Evolutionary conservation across 306 rosid genomes (phyloP).

Genomic region (Castanea crenata): DNA sequence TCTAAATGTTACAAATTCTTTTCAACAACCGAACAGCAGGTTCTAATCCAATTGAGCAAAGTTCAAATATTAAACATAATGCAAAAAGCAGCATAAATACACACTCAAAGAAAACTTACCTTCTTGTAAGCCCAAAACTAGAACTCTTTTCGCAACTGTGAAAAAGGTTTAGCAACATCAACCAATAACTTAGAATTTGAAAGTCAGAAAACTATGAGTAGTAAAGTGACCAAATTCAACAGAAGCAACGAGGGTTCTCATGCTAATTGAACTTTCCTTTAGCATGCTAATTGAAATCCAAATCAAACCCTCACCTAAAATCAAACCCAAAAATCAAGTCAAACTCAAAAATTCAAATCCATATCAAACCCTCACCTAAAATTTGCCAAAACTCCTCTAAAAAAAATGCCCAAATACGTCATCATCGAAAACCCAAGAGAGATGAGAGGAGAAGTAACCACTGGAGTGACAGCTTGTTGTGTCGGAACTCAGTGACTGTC

Average conservation of each 20-base stretch:
- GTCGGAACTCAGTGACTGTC: too few relatives aligned
- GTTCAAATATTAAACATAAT: constrained; percentile 15
- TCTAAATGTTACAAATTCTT: neutral
- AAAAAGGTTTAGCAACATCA: constrained; percentile 26
- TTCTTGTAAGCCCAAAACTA: constrained; percentile 97
- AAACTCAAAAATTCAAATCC: too few relatives aligned
- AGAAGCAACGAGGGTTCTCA: neutral
- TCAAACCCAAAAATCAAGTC: too few relatives aligned
- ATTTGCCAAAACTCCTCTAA: too few relatives aligned
- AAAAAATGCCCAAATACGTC: too few relatives aligned
- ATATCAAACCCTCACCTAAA: too few relatives aligned
- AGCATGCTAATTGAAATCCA: neutral
- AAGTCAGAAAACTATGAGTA: neutral
- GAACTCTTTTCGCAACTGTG: constrained; percentile 82
- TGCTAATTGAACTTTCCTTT: too few relatives aligned
- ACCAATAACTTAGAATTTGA: neutral
- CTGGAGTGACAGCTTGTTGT: too few relatives aligned
- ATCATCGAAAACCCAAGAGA: too few relatives aligned
- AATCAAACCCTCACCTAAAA: too few relatives aligned
- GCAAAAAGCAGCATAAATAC: constrained; percentile 18
- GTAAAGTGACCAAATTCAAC: neutral
- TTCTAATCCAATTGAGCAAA: constrained; percentile 4
- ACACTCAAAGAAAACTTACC: constrained; percentile 36
- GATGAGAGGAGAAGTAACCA: too few relatives aligned
- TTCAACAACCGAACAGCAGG: constrained; percentile 1